Evolutionary conservation across 768 basidiomycete species (phyloP).

Genomic region (Lentinula aciculospora): DNA sequence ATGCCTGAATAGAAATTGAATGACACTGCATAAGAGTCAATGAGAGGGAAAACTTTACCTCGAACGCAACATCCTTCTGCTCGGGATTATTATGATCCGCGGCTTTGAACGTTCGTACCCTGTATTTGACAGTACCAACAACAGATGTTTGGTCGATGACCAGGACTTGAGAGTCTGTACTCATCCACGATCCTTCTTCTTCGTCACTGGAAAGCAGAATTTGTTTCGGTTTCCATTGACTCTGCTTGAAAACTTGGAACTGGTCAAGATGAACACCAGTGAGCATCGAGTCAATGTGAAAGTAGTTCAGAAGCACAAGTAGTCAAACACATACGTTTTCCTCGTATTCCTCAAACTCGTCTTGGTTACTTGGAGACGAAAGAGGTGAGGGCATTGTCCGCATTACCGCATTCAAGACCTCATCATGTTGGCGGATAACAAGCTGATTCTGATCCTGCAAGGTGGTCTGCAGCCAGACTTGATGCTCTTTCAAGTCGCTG

Average conservation of each 20-base stretch:
- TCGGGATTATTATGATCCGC: background rate
- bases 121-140: background rate
- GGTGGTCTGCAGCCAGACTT: background rate
- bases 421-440: background rate
- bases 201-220: background rate
- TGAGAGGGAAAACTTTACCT: background rate
- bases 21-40: background rate
- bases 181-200: conserved; percentile 2
- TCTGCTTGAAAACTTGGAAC: conserved; percentile 1
- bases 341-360: conserved; percentile 1
- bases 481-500: background rate
- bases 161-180: background rate
- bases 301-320: no score
- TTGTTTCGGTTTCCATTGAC: background rate
- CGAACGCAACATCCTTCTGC: background rate
- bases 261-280: background rate
- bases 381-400: background rate
- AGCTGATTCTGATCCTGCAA: background rate
- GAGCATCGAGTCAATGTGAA: background rate
- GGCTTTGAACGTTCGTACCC: conserved; percentile 1
- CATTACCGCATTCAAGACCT: background rate
- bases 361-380: background rate
- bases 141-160: background rate
- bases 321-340: background rate
- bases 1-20: background rate